phyloP scores from a whole-genome alignment of 1,139 yeast genomes.

The Hemisphaericaspora lyxosophila region DNA sequence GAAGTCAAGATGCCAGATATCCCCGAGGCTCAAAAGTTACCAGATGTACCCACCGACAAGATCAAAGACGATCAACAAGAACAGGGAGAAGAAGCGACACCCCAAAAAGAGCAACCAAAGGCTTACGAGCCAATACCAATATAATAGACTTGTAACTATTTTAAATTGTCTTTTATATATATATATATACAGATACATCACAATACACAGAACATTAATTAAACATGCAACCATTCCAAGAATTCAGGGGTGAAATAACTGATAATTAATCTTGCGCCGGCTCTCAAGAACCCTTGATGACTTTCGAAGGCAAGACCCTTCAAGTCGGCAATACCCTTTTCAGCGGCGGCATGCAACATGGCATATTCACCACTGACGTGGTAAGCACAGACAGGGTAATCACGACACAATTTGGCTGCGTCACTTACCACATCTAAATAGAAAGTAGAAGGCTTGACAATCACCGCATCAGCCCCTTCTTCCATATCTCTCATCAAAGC shows the following conservation, averaged over 20 bases:
- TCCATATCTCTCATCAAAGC: slow-evolving; percentile 81
- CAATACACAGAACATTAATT: neutral
- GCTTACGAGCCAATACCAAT: slow-evolving; percentile 18
- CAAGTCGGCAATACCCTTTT: slow-evolving; percentile 87
- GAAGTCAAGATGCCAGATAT: slow-evolving; percentile 20
- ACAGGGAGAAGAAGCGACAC: slow-evolving; percentile 9
- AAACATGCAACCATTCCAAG: slow-evolving; percentile 75
- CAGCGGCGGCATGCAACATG: slow-evolving; percentile 98
- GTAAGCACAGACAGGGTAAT: slow-evolving; percentile 89
- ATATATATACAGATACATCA: slow-evolving; percentile 3
- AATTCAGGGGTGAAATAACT: slow-evolving; percentile 96
- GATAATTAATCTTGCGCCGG: slow-evolving; percentile 91
- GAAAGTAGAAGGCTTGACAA: slow-evolving; percentile 96
- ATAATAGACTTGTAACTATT: slow-evolving; percentile 1
- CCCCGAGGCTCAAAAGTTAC: slow-evolving; percentile 20
- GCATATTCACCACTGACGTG: slow-evolving; percentile 98
- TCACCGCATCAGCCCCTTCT: slow-evolving; percentile 95
- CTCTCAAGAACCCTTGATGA: slow-evolving; percentile 88
- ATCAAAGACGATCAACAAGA: slow-evolving; percentile 7
- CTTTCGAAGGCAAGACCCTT: slow-evolving; percentile 89
- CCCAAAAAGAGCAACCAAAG: slow-evolving; percentile 14
- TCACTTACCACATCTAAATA: slow-evolving; percentile 88
- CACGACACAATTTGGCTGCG: slow-evolving; percentile 77
- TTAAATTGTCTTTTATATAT: neutral
- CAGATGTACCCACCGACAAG: slow-evolving; percentile 17